Base-by-base conservation (phyloP, 2,329 filamentous ascomycete species). In the Colletotrichum paranaense region DNA sequence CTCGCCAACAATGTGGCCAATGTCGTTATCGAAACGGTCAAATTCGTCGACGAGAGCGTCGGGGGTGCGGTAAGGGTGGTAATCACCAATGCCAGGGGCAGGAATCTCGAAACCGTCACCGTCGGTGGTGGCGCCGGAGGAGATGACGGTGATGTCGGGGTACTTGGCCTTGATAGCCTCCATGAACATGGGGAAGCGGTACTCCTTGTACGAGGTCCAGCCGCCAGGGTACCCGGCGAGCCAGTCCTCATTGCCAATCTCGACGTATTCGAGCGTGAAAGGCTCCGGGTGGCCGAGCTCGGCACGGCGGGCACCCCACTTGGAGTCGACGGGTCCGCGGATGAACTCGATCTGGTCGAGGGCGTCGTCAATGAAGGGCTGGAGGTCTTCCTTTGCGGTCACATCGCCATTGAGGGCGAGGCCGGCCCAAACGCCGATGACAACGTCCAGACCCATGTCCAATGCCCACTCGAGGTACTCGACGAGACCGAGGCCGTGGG, bases 221-320 rank as follows among this genome's bases (percentile, higher is more conserved):
- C 87, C 84, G 0, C 78, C 77, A 2, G 85, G 83, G 5, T 86
- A 87, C 4, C 85, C 85, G 30, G 84, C 86, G 4, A 92, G 86
- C 84, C 88, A 89, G 76, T 93, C 92, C 78, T 93, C 92, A 78
- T 93, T 93, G 72, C 92, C 92, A 56, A 93, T 82, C 80, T 93
- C 92, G 67, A 93, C 89, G 76, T 88, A 91, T 12, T 87, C 83
- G 62, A 93, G 84, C 35, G 79, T 83, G 82, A 90, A 93, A 0
- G 92, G 91, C 72, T 90, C 85, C 0, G 89, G 86, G 76, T 92
- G 88, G 4, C 92, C 92, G 2, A 91, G 84, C 56, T 86, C 81
- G 7, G 90, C 90, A 22, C 91, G 89, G 7, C 86, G 80, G 4
- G 86, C 84, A 16, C 91, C 91, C 84, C 88, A 92, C 28, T 84